These are phyloP conservation scores for Clitopilus hobsonii DNA, from an alignment of 768 basidiomycete species.

Conservation along the genomic window DNA sequence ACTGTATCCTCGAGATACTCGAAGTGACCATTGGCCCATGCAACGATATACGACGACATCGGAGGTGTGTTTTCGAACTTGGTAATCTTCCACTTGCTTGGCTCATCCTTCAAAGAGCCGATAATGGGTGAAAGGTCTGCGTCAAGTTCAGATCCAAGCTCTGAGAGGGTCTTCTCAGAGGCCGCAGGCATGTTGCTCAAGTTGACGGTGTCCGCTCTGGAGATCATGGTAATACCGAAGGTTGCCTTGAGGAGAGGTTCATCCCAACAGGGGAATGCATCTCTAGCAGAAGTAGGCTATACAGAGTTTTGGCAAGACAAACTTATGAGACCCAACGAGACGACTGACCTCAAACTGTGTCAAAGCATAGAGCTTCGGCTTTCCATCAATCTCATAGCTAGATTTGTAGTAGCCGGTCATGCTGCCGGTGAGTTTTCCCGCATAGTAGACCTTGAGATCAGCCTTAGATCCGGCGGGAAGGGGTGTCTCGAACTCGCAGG, in stretches of 20 bases:
- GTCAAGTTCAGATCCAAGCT: slow-evolving; percentile 19
- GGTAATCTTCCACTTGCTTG: slow-evolving; percentile 72
- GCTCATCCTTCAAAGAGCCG: slow-evolving; percentile 26
- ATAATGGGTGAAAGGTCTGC: slow-evolving; percentile 32
- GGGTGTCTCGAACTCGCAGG: slow-evolving; percentile 49
- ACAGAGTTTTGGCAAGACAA: slow-evolving; percentile 1
- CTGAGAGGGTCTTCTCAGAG: slow-evolving; percentile 49
- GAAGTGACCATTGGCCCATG: slow-evolving; percentile 81
- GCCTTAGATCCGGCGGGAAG: slow-evolving; percentile 70
- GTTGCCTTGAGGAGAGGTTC: slow-evolving; percentile 89
- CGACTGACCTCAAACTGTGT: slow-evolving; percentile 80
- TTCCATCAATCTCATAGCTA: slow-evolving; percentile 56
- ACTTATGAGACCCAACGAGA: not conserved
- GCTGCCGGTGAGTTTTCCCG: slow-evolving; percentile 56
- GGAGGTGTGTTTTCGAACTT: slow-evolving; percentile 77
- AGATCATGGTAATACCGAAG: slow-evolving; percentile 72
- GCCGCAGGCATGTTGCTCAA: slow-evolving; percentile 84
- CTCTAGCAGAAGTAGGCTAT: slow-evolving; percentile 81
- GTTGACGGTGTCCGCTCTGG: slow-evolving; percentile 68
- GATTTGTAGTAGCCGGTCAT: slow-evolving; percentile 88
- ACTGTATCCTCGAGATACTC: slow-evolving; percentile 70
- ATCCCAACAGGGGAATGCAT: slow-evolving; percentile 88
- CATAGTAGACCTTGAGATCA: slow-evolving; percentile 65
- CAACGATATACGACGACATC: slow-evolving; percentile 89
- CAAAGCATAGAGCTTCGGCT: slow-evolving; percentile 65